Base-by-base conservation (phyloP, 2,329 filamentous ascomycete genomes). In the Phoma sp. region DNA sequence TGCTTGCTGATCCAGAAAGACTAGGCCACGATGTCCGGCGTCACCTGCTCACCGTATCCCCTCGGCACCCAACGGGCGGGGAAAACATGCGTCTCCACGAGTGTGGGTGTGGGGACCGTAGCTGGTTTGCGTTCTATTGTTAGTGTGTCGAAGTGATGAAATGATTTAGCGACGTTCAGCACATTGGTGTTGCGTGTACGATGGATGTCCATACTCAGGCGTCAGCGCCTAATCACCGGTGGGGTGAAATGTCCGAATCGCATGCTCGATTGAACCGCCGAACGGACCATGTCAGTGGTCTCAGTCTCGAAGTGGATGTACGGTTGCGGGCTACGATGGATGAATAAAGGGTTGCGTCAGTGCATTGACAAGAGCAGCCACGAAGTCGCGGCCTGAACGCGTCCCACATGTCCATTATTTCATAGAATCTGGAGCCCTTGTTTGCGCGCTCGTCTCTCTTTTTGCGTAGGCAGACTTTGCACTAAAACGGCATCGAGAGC, bases 1-100 rank as follows among this genome's bases (percentile, higher is more conserved):
- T 43, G 38, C 35, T 43, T 35, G 47, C 25, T 45, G 41, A 45
- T 48, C 47, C 31, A 43, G 40, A 39, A 37, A 52, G 29, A 55
- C 44, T 46, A 40, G 41, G 38, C 41, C 50, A 37, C 43, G 17
- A 27, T 40, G 39, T 41, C 54, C 46, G 41, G 51, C 48, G 49
- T 60, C 50, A 53, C 49, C 40, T 50, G 49, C 55, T 50, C 55
- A 57, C 55, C 55, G 55, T 51, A 53, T 50, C 40, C 53, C 46
- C 38, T 44, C 44, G 43, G 44, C 48, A 49, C 35, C 31, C 19
- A 51, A 32, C 31, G 22, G 29, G 33, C 46, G 35, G 39, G 24
- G 15, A 27, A 2, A 19, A 27, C 13, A 19, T 29, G 40, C 46
- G 43, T 33, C 33, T 32, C 37, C 10, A 49, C 53, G 33, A 55